Percentiles rank a stretch among this genome's conserved stretches.
phyloP scores from a whole-genome alignment of 2,329 filamentous ascomycete species.

The Ophiostoma novo-ulmi region DNA sequence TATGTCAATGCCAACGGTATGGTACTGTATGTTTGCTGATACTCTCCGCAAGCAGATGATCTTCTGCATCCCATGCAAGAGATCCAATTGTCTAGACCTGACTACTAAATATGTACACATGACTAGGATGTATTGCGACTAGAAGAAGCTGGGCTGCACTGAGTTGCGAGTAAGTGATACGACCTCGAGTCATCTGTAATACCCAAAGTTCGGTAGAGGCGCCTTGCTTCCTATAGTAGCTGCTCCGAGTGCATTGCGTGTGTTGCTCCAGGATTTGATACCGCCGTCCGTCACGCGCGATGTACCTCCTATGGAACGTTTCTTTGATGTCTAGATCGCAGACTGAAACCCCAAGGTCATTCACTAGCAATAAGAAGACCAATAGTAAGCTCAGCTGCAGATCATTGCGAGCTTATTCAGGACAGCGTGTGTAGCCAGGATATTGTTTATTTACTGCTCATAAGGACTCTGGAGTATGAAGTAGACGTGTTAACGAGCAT shows the following conservation, averaged over 20 bases:
- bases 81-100: background rate
- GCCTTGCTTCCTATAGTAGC: too few species aligned
- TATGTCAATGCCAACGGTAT: background rate
- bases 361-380: background rate
- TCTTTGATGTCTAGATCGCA: background rate
- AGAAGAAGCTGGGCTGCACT: background rate
- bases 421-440: background rate
- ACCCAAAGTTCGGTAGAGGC: too few species aligned
- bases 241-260: too few species aligned
- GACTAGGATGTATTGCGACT: background rate
- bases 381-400: background rate
- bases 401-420: background rate
- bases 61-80: background rate
- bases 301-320: background rate
- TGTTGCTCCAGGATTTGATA: too few species aligned
- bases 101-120: background rate
- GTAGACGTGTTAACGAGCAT: background rate
- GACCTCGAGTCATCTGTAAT: background rate
- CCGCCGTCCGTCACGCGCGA: background rate
- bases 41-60: background rate
- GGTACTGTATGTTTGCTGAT: background rate
- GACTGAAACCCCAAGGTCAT: background rate
- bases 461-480: background rate
- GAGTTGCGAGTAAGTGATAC: background rate
- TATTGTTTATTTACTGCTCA: too few species aligned